Evolutionary conservation across 2,329 filamentous ascomycete genomes (phyloP).

Genomic region (Cytospora mali): DNA sequence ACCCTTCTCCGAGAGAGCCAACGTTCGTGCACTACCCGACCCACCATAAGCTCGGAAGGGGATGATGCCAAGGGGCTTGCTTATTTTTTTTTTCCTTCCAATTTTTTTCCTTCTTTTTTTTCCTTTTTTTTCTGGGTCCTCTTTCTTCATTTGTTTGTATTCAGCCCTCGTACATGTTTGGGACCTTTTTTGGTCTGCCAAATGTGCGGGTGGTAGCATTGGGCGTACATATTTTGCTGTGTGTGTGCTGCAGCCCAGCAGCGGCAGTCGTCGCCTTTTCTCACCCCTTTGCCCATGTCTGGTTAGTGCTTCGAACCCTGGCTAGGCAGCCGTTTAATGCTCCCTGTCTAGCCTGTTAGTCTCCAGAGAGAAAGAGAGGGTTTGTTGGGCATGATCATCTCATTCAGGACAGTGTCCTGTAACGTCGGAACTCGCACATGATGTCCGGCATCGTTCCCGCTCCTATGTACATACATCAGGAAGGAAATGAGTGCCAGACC

Average conservation of each 20-base stretch:
- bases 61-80: not conserved
- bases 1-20: conserved; percentile 1
- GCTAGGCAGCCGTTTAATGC: conserved; percentile 3
- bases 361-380: not conserved
- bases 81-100: not conserved
- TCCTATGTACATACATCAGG: conserved; percentile 3
- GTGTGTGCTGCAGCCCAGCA: conserved; percentile 4
- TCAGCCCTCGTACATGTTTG: conserved; percentile 12
- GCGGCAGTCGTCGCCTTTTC: not conserved
- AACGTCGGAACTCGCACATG: not conserved
- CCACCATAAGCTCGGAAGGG: not conserved
- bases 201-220: conserved; percentile 8
- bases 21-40: conserved; percentile 24
- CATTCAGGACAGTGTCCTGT: not conserved
- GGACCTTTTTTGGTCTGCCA: conserved; percentile 16
- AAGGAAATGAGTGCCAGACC: conserved; percentile 9
- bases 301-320: conserved; percentile 8
- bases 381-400: no score
- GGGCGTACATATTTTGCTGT: not conserved
- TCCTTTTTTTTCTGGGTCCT: no score
- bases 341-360: not conserved
- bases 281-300: conserved; percentile 3
- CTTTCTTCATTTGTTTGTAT: no score
- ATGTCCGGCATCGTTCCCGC: not conserved
- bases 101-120: no score